A percentile compares a stretch with the other conserved stretches of the same genome.
Conservation (phyloP, 805 yeast species). For the Saturnispora gosingensis region DNA sequence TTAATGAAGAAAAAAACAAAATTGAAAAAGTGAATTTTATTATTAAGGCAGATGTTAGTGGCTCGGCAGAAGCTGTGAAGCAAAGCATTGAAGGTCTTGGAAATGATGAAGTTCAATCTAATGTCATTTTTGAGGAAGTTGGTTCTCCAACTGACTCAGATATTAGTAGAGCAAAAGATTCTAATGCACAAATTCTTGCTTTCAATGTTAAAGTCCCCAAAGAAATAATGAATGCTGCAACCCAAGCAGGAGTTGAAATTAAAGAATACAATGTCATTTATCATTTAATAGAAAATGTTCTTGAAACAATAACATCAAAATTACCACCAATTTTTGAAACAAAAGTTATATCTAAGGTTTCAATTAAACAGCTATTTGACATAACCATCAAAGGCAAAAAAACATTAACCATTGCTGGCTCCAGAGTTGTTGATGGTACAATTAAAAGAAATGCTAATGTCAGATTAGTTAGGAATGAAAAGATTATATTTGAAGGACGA, state of each 20-base stretch:
- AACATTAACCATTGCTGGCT: constrained; percentile 71
- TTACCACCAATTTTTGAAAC: constrained; percentile 60
- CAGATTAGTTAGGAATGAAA: constrained; percentile 40
- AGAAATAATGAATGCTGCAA: constrained; percentile 51
- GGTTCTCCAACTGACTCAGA: constrained; percentile 68
- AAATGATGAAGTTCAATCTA: constrained; percentile 69
- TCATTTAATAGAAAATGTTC: constrained; percentile 77
- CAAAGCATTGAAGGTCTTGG: constrained; percentile 81
- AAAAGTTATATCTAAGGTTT: constrained; percentile 57
- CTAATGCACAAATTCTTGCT: constrained; percentile 66
- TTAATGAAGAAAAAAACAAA: constrained; percentile 24
- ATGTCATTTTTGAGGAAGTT: constrained; percentile 65
- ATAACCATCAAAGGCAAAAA: constrained; percentile 51
- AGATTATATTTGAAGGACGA: constrained; percentile 29
- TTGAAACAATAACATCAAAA: constrained; percentile 47
- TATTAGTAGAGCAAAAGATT: constrained; percentile 54
- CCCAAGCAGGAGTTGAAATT: constrained; percentile 45
- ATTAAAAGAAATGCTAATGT: constrained; percentile 46
- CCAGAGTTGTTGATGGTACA: constrained; percentile 64
- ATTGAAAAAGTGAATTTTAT: constrained; percentile 46
- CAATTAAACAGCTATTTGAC: constrained; percentile 61
- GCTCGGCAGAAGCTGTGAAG: constrained; percentile 86
- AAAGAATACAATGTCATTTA: constrained; percentile 73
- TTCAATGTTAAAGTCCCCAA: constrained; percentile 69
- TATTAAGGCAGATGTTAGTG: constrained; percentile 85